Conservation (phyloP, 768 basidiomycete species). For the Panellus pusillus region DNA sequence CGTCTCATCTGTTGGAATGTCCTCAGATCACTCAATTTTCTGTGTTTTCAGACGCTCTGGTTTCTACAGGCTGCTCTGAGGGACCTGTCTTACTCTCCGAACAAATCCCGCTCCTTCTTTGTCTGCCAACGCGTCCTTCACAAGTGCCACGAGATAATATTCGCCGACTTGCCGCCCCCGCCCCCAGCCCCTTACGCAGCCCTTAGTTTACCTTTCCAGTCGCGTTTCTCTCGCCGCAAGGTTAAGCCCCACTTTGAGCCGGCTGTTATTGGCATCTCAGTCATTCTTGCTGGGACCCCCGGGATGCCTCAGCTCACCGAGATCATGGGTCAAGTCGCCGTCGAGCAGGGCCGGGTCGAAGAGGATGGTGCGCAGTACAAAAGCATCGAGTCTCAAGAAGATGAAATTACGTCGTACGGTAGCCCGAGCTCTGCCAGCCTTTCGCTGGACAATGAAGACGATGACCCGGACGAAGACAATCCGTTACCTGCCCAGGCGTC, state of each 20-base stretch:
- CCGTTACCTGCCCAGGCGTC: conserved; percentile 19
- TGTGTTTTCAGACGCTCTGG: conserved; percentile 77
- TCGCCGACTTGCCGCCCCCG: conserved; percentile 77
- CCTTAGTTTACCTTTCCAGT: conserved; percentile 47
- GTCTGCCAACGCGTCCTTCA: conserved; percentile 92
- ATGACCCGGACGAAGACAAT: conserved; percentile 23
- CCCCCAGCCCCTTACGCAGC: conserved; percentile 67
- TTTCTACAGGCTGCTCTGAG: conserved; percentile 95
- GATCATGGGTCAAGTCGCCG: conserved; percentile 77
- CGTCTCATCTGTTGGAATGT: conserved; percentile 37
- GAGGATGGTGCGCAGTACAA: conserved; percentile 53
- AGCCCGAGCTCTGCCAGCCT: conserved; percentile 22
- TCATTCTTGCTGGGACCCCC: conserved; percentile 73
- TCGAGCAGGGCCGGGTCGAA: conserved; percentile 85
- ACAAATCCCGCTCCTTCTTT: conserved; percentile 75
- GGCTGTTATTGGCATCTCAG: conserved; percentile 80
- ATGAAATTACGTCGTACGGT: conserved; percentile 37
- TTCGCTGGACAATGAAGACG: conserved; percentile 42
- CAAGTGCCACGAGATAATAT: conserved; percentile 95
- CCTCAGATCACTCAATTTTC: conserved; percentile 16
- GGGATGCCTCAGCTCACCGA: conserved; percentile 74
- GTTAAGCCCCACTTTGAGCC: conserved; percentile 75
- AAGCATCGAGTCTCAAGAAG: conserved; percentile 49
- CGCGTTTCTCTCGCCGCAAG: conserved; percentile 56
- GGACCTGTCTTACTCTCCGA: conserved; percentile 63